A percentile compares a stretch with the other conserved stretches of the same genome.
Evolutionary conservation across 2,329 filamentous ascomycete genomes (phyloP).

Genomic region (Elsinoe batatas): DNA sequence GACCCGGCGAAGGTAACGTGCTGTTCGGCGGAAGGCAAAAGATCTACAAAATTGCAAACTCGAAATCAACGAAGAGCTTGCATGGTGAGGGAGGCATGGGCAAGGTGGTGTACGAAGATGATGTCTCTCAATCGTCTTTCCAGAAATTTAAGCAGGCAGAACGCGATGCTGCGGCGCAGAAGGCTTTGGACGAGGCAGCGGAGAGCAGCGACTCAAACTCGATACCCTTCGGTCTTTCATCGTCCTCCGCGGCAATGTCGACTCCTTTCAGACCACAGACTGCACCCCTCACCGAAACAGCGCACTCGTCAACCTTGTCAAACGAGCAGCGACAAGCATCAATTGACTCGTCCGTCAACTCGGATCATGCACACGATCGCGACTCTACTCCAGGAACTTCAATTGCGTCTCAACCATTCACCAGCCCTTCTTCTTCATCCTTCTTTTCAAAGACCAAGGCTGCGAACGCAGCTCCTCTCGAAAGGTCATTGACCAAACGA

Average conservation of each 20-base stretch:
- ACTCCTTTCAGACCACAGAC: neutral
- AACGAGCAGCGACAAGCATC: slow-evolving; percentile 58
- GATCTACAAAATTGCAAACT: slow-evolving; percentile 71
- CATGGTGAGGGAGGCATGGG: slow-evolving; percentile 46
- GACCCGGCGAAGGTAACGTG: slow-evolving; percentile 81
- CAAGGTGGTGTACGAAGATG: slow-evolving; percentile 72
- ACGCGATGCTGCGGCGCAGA: slow-evolving; percentile 41
- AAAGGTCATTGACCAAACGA: slow-evolving; percentile 60
- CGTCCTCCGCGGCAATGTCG: slow-evolving; percentile 4
- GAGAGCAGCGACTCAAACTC: slow-evolving; percentile 25
- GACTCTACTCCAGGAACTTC: slow-evolving; percentile 86
- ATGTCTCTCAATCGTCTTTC: slow-evolving; percentile 73
- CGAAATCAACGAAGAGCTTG: slow-evolving; percentile 33
- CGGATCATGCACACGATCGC: slow-evolving; percentile 57
- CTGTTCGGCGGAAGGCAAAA: slow-evolving; percentile 94
- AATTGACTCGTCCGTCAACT: slow-evolving; percentile 75
- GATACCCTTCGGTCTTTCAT: slow-evolving; percentile 15
- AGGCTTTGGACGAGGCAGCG: slow-evolving; percentile 20
- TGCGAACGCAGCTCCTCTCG: slow-evolving; percentile 31
- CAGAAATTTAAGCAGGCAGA: slow-evolving; percentile 58
- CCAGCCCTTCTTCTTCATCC: slow-evolving; percentile 22
- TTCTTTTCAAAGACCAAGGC: slow-evolving; percentile 21
- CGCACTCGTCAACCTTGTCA: slow-evolving; percentile 52
- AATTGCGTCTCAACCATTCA: slow-evolving; percentile 58
- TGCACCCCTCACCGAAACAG: slow-evolving; percentile 26